phyloP scores from a whole-genome alignment of 179 eudicot species.

The Silene vulgaris region DNA sequence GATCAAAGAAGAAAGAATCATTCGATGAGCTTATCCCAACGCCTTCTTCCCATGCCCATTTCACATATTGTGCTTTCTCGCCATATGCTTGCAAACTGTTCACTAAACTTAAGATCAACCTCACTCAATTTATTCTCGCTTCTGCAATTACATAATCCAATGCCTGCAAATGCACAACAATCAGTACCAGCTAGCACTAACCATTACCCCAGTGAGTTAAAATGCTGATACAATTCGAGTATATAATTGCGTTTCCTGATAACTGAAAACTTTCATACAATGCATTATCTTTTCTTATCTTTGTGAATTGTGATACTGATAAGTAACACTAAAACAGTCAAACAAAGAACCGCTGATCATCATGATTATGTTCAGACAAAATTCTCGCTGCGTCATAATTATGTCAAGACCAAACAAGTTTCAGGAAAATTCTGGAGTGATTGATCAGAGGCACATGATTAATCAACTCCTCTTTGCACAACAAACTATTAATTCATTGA shows the following conservation, averaged over 20 bases:
- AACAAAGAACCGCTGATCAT: background rate
- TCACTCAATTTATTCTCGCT: conserved; percentile 57
- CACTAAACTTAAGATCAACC: conserved; percentile 66
- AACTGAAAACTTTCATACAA: background rate
- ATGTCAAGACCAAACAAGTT: background rate
- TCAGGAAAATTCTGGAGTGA: background rate
- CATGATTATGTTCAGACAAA: background rate
- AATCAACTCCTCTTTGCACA: background rate
- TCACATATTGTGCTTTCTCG: conserved; percentile 87
- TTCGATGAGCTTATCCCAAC: conserved; percentile 81
- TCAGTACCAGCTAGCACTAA: conserved; percentile 7
- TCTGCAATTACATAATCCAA: conserved; percentile 91
- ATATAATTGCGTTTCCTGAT: background rate
- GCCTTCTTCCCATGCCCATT: conserved; percentile 96
- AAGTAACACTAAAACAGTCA: background rate
- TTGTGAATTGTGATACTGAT: too few species aligned
- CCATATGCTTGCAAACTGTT: conserved; percentile 88
- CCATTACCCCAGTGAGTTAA: background rate
- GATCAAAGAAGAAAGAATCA: conserved; percentile 95
- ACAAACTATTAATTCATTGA: background rate
- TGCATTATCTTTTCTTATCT: background rate
- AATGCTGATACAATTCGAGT: background rate
- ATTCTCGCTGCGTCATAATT: background rate
- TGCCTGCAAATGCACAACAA: conserved; percentile 42
- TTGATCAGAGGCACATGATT: background rate